phyloP scores from a whole-genome alignment of 768 basidiomycete species.

The Panaeolus cyanescens region DNA sequence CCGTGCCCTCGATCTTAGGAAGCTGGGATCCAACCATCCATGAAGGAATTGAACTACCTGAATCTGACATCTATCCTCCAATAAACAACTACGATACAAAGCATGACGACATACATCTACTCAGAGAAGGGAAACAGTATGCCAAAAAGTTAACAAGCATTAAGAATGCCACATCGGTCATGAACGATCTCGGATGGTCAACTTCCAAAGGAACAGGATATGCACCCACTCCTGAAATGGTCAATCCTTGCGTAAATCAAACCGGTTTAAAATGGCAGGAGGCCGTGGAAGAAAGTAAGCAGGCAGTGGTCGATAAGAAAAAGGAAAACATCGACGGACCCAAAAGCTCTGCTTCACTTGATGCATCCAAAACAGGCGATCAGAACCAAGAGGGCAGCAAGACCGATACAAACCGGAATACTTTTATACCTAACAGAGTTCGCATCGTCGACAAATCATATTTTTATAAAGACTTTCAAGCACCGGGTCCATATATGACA shows the following conservation, averaged over 20 bases:
- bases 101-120: not conserved
- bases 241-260: not conserved
- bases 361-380: not conserved
- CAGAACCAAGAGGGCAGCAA: not conserved
- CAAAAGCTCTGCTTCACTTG: too few relatives aligned
- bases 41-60: slow-evolving; percentile 2
- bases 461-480: not conserved
- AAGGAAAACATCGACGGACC: not conserved
- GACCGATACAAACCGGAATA: not conserved
- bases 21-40: not conserved
- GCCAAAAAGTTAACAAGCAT: not conserved
- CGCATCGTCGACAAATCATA: not conserved
- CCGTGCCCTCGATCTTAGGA: not conserved
- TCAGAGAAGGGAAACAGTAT: not conserved
- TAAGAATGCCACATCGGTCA: not conserved
- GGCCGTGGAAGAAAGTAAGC: not conserved
- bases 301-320: not conserved
- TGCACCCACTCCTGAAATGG: not conserved
- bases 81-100: slow-evolving; percentile 2
- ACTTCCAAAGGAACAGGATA: not conserved
- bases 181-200: not conserved
- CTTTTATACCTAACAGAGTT: not conserved
- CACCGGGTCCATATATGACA: not conserved
- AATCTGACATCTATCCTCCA: not conserved
- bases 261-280: not conserved